A percentile compares a stretch with the other conserved stretches of the same genome.
Evolutionary conservation across 192 early-diverging fungal species (phyloP).

Genomic region (Coemansia sp.): DNA sequence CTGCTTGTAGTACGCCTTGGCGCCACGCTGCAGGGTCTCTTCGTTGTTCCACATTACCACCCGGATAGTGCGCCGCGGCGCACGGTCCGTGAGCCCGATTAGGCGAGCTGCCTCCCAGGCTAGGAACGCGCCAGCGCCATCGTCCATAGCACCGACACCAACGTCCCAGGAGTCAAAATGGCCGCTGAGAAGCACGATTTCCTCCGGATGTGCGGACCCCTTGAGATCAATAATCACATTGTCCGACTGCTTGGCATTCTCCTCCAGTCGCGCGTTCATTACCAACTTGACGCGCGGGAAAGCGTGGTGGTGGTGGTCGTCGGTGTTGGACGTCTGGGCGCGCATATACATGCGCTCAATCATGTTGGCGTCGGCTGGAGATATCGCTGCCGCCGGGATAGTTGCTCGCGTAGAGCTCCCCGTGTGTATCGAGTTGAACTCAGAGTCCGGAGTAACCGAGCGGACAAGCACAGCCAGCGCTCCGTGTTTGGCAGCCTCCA

Average conservation of each 20-base stretch:
- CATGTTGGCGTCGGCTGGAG: conserved; percentile 59
- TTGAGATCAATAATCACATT: conserved; percentile 62
- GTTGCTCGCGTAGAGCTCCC: conserved; percentile 51
- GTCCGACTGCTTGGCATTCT: conserved; percentile 50
- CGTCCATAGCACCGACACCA: conserved; percentile 64
- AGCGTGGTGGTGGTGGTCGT: no score
- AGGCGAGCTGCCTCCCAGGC: conserved; percentile 53
- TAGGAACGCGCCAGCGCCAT: conserved; percentile 63
- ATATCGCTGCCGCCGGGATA: conserved; percentile 62
- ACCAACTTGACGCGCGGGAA: conserved; percentile 56
- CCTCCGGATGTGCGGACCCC: conserved; percentile 55
- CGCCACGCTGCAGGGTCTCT: conserved; percentile 61
- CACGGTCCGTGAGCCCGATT: conserved; percentile 32
- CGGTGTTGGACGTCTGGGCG: conserved; percentile 28
- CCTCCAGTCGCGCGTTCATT: conserved; percentile 45
- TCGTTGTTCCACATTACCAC: conserved; percentile 68
- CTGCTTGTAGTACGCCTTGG: conserved; percentile 56
- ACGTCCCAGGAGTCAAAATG: conserved; percentile 63
- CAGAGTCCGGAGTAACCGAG: conserved; percentile 52
- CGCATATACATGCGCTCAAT: conserved; percentile 57
- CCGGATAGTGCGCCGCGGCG: conserved; percentile 60
- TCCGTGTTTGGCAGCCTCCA: conserved; percentile 51
- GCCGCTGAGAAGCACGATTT: conserved; percentile 60
- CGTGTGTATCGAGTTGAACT: conserved; percentile 59
- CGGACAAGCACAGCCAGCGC: conserved; percentile 60